Evolutionary conservation across 371 early-diverging fungal genomes (phyloP), one percentile per base, ranked within the genome.

Genomic region (Smittium mucronatum): DNA sequence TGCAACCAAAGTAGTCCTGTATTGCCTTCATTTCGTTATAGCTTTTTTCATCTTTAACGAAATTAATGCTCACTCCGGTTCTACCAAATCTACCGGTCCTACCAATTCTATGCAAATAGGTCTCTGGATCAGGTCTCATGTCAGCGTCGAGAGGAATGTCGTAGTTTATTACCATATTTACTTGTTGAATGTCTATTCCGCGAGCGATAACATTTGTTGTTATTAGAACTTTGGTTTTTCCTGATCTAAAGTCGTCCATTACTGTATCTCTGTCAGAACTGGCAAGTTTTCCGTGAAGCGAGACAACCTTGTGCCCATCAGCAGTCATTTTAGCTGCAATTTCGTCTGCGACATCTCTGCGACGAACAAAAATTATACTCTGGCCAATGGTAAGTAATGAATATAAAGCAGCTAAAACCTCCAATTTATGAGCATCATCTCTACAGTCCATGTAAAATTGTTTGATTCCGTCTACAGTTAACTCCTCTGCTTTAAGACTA

Each of bases 81-180:
- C 99, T 89, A 25, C 98, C 98, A 76, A 98, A 99, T 67, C 99
- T 87, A 35, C 99, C 99, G 0, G 99, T 98, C 74, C 99, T 88
- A 17, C 99, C 99, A 73, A 99, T 97, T 71, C 99, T 88, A 77
- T 99, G 99, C 47, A 99, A 82, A 75, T 99, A 99, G 0, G 97
- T 97, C 75, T 97, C 97, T 25, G 85, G 85, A 70, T 95, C 96
- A 0, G 93, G 88, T 1, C 76, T 74, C 5, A 76, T 76, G 16
- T 77, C 63, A 30, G 72, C 75, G 58, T 86, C 86, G 36, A 87
- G 71, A 1, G 99, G 99, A 72, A 98, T 81, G 75, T 98, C 99
- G 75, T 91, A 98, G 81, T 99, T 99, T 76, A 99, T 86, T 30
- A 99, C 98, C 72, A 98, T 81, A 72, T 91, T 93, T 68, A 99